Evolutionary conservation across 2,329 filamentous ascomycete genomes (phyloP), one percentile per base, ranked within the genome.

Genomic region (Talaromyces sp.): DNA sequence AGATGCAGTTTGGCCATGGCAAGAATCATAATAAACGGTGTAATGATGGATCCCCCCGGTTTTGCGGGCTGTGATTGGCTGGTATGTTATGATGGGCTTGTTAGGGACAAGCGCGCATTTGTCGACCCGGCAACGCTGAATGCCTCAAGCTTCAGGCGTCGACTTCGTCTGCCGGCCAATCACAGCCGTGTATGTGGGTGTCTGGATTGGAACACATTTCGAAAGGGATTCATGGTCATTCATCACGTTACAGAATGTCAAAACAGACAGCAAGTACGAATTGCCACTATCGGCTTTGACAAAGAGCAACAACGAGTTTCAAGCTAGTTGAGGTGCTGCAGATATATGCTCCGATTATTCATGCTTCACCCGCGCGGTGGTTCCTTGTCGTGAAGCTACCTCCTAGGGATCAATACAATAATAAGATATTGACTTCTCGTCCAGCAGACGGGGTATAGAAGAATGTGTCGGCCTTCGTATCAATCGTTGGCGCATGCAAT

Each of bases 91-190:
- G 71, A 65, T 71, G 58, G 40, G 1, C 67, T 70, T 40, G 28
- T 67, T 70, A 55, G 42, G 70, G 75, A 68, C 18, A 77, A 77
- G 75, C 63, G 69, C 42, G 5, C 1, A 1, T 1, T 0, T 16
- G 77, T 79, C 77, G 76, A 70, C 76, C 68, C 67, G 76, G 72
- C 76, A 78, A 79, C 76, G 12, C 11, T 28, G 1, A 25, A 8
- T 58, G 71, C 72, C 70, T 73, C 66, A 74, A 68, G 63, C 64
- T 54, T 18, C 50, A 40, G 60, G 52, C 37, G n/a, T 35, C 31
- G n/a, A 46, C 31, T 33, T 35, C 5, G 48, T 21, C 23, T 31
- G 21, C 5, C 21, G 11, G 42, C 42, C 42, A 46, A 46, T 46
- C 42, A 46, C 21, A 46, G 2, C 42, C 12, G 21, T 8, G 42